Conservation (phyloP, 148 eudicot genomes). For the Rhododendron williamsianum region DNA sequence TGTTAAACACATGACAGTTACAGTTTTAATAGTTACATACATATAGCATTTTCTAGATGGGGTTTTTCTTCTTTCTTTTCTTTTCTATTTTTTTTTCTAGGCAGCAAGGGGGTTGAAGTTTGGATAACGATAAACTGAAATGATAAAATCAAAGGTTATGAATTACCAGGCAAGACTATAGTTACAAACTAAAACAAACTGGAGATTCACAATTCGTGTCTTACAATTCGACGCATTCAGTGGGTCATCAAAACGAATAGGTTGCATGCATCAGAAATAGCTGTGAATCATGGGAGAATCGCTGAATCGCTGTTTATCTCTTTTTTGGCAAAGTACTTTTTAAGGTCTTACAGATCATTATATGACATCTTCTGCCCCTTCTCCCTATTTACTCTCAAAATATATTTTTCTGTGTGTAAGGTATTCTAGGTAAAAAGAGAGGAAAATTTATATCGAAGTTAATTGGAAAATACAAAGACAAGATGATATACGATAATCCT, state of each 20-base stretch:
- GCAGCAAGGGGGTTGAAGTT: neutral
- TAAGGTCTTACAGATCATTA: neutral
- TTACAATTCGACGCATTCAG: neutral
- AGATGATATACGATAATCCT: neutral
- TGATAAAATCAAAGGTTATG: neutral
- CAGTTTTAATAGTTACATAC: neutral
- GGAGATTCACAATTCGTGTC: neutral
- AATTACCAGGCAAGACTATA: neutral
- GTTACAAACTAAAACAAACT: neutral
- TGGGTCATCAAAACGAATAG: neutral
- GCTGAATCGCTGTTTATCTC: neutral
- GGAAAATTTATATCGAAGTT: neutral
- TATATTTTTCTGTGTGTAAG: neutral
- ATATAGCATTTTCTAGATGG: neutral
- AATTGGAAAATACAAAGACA: neutral
- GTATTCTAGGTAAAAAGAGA: neutral
- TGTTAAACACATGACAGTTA: neutral
- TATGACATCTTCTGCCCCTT: neutral
- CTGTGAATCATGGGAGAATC: neutral
- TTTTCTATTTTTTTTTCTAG: neutral
- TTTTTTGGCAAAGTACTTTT: neutral
- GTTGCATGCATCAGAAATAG: neutral
- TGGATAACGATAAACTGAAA: neutral
- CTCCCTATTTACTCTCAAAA: neutral
- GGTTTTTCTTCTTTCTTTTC: neutral